Evolutionary conservation across 305 asterid species (phyloP), one percentile per base, ranked within the genome.

Genomic region (Stenogyne calaminthoides): DNA sequence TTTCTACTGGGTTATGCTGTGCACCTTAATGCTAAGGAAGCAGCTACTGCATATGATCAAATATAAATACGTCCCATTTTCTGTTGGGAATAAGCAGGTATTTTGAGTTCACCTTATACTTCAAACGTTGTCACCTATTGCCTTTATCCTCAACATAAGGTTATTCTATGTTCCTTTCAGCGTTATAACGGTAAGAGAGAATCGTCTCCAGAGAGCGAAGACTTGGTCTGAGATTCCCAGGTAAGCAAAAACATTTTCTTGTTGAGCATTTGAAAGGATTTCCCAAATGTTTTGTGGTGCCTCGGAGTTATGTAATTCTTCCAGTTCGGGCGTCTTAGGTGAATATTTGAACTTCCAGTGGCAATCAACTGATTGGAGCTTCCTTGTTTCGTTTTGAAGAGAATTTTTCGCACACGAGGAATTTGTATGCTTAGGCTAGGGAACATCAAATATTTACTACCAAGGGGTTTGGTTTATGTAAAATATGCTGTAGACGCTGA

Each of bases 1-100:
- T 55, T 82, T 86, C 84, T 88, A 88, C 77, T 88, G 95, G 95
- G 47, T 90, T 27, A 66, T 87, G 70, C 73, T 90, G 68, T 90
- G 86, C 84, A 69, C 55, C 15, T 72, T 88, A 32, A 82, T 84
- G 62, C 79, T 90, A 80, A 87, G 88, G 84, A 81, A 72, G 64
- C 95, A 89, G 73, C 84, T 86, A 75, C 73, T 67, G 75, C 96
- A 83, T 73, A 84, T 87, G 96, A 81, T 89, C 81, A 89, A 80
- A 76, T 86, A 87, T 70, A 89, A 87, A 76, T 87, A 87, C 9
- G 84, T 87, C 11, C 93, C 91, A 12, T 86, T 84, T 80, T 75
- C 96, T 63, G 77, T 78, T 2, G 91, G 91, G 74, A 87, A 15
- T 12, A 49, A 89, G 77, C 93, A 81, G 96, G 96, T 86, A 79